Conservation (phyloP, 345 rosid species). For the Citropsis articulata region DNA sequence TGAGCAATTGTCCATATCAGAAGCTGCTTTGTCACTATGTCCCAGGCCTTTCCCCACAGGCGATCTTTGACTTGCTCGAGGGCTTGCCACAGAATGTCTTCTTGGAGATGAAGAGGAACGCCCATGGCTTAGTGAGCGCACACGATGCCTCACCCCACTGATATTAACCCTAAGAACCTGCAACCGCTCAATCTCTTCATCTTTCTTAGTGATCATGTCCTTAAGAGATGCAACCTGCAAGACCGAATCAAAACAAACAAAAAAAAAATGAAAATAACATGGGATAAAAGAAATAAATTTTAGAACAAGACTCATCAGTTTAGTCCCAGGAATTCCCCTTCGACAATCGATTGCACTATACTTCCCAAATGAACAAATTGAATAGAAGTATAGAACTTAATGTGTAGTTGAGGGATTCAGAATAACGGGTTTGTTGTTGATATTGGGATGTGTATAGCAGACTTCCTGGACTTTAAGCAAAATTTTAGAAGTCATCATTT, state of each 20-base stretch:
- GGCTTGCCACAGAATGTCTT: constrained; percentile 51
- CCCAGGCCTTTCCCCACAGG: constrained; percentile 39
- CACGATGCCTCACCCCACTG: constrained; percentile 43
- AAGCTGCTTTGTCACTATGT: constrained; percentile 41
- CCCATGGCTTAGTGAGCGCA: constrained; percentile 42
- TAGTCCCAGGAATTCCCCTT: not conserved
- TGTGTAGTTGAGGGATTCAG: not conserved
- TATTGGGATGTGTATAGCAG: not conserved
- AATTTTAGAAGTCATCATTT: not conserved
- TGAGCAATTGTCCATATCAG: constrained; percentile 62
- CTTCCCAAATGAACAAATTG: not conserved
- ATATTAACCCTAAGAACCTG: constrained; percentile 46
- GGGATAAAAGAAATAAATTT: not conserved
- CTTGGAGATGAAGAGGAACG: constrained; percentile 82
- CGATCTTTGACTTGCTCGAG: constrained; percentile 32
- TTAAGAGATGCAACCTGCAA: constrained; percentile 72
- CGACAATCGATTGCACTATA: not conserved
- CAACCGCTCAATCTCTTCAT: constrained; percentile 71
- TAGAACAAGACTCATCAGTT: not conserved
- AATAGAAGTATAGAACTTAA: not conserved
- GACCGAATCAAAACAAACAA: constrained; percentile 15
- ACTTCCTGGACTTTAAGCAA: not conserved
- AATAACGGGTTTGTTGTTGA: not conserved
- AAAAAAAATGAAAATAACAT: not conserved
- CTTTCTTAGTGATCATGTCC: constrained; percentile 67